Evolutionary conservation across 2,329 filamentous ascomycete genomes (phyloP), one percentile per base, ranked within the genome.

Genomic region (Colletotrichum noveboracense): DNA sequence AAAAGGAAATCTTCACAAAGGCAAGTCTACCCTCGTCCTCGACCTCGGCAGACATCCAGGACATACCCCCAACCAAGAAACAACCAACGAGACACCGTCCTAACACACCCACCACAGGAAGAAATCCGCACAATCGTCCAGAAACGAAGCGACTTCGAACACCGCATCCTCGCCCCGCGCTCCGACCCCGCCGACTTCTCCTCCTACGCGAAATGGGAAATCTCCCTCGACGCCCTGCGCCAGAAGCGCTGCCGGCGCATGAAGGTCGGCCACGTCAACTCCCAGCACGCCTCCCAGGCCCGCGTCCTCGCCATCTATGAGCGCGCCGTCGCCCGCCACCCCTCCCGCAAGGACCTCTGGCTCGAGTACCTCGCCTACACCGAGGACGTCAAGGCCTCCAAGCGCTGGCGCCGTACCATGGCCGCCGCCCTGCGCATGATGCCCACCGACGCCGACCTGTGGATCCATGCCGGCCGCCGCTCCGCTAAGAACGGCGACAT

Each of bases 91-190:
- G 43, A 24, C 13, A 32, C n/a, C 16, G 48, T 55, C 8, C 67
- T 75, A 34, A 65, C 60, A 16, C 78, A 79, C 55, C 60, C 14
- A 24, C 21, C 21, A 26, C 80, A 97, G 93, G 94, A 97, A 79
- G 96, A 99, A 84, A 98, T 99, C 83, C 91, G 92, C 77, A 93
- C 94, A 61, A 96, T 99, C 78, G 94, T 97, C 68, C 93, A 93
- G 82, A 98, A 97, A 84, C 93, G 97, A 80, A 98, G 95, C 81
- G 94, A 97, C 80, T 97, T 96, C 83, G 97, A 99, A 84, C 96
- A 98, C 86, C 94, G 93, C 74, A 91, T 98, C 79, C 94, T 98
- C 77, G 93, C 95, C 5, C 93, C 95, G 28, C 95, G 96, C 65
- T 93, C 93, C 76, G 91, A 91, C 56, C 91, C 96, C 1, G 86